phyloP scores from a whole-genome alignment of 345 rosid genomes.

The Eutrema japonicum region DNA sequence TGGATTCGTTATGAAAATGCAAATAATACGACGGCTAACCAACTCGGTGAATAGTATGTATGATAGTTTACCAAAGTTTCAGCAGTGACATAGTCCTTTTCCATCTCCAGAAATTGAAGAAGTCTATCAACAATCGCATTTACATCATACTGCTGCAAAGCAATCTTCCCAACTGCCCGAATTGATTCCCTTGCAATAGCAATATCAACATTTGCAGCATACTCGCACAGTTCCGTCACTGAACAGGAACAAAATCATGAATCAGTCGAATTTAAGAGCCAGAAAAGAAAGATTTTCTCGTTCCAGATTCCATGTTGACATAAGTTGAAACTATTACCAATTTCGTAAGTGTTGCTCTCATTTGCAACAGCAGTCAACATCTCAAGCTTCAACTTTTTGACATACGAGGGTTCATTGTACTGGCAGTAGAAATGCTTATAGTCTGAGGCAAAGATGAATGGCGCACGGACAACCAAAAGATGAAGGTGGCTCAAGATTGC shows the following conservation, averaged over 20 bases:
- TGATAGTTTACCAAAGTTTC: conserved; percentile 78
- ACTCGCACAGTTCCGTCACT: conserved; percentile 97
- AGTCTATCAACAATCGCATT: conserved; percentile 99
- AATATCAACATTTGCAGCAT: conserved; percentile 98
- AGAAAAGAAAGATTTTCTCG: not conserved
- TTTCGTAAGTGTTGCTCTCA: conserved; percentile 97
- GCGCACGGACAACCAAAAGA: conserved; percentile 97
- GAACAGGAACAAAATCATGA: conserved; percentile 40
- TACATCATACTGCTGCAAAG: conserved; percentile 97
- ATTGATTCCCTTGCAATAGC: conserved; percentile 97
- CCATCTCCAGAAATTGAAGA: conserved; percentile 99
- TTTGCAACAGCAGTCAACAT: conserved; percentile 99
- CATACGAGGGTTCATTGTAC: conserved; percentile 95
- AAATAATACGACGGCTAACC: conserved; percentile 15
- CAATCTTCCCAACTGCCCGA: conserved; percentile 98
- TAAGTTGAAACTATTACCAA: conserved; percentile 57
- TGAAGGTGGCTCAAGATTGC: conserved; percentile 97
- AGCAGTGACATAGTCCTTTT: conserved; percentile 97
- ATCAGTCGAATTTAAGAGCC: conserved; percentile 38
- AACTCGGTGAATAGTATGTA: conserved; percentile 7
- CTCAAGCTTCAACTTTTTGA: conserved; percentile 97
- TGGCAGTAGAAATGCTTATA: conserved; percentile 98
- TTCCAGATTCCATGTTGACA: conserved; percentile 17
- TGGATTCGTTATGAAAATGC: conserved; percentile 4
- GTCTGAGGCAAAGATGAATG: conserved; percentile 83